Evolutionary conservation across 805 yeast species (phyloP), one percentile per base, ranked within the genome.

Genomic region (Pichia insulana): DNA sequence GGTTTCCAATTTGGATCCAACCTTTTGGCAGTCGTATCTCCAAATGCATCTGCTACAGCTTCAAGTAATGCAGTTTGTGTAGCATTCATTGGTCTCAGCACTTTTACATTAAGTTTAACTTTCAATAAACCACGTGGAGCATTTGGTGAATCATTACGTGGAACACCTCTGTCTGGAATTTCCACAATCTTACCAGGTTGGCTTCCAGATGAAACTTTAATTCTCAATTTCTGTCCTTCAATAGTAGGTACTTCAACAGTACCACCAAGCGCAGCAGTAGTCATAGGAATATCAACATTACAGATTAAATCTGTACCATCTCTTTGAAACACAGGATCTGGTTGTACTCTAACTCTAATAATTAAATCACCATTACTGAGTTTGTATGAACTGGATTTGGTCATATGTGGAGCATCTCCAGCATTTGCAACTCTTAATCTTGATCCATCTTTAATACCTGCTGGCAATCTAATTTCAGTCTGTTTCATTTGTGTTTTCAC

Each of bases 191-290:
- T 74, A 20, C 90, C 94, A 33, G 74, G 67, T 56, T 85, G 94
- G 0, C 95, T 84, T 1, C 96, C 97, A 0, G 84, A 66, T 40
- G 94, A 80, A 11, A 92, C 80, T 62, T 78, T 85, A 43, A 92
- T 64, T 60, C 87, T 83, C 40, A 94, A 67, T 30, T 72, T 72
- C 33, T 74, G 74, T 4, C 94, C 97, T 34, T 62, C 65, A 22
- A 92, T 74, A 0, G 98, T 90, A 28, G 97, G 97, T n/a, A 92
- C 76, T 38, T 82, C 77, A 18, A 92, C 73, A 36, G 76, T 78
- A 31, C 99, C 99, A 47, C 99, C 99, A 36, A 92, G 69, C 0
- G 96, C 88, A 1, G 98, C 98, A 0, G 98, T 92, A 1, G 98
- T 92, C 78, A 87, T 83, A 37, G 92, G 83, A 40, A 92, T 78